phyloP scores from a whole-genome alignment of 441 rosid species.

The Metrosideros polymorpha region DNA sequence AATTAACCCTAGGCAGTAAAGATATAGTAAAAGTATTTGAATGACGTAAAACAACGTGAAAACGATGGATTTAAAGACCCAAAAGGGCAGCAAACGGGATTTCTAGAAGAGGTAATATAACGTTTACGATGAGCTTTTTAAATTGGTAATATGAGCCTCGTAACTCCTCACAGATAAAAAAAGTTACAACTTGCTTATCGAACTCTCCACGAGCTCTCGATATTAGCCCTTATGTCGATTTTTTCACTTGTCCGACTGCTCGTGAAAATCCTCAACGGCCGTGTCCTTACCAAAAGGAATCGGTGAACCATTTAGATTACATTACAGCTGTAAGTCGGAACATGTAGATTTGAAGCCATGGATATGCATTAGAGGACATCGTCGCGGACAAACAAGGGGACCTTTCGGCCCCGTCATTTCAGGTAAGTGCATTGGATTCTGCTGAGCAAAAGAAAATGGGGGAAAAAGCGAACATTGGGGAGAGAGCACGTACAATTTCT shows the following conservation, averaged over 20 bases:
- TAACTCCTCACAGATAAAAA: background rate
- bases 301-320: background rate
- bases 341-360: background rate
- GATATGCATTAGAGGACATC: background rate
- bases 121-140: background rate
- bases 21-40: background rate
- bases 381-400: background rate
- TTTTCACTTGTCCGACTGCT: background rate
- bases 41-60: background rate
- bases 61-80: background rate
- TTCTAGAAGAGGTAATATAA: background rate
- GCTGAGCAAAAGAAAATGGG: background rate
- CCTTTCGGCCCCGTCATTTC: slow-evolving; percentile 9
- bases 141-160: background rate
- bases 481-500: background rate
- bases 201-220: background rate
- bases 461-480: background rate
- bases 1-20: background rate
- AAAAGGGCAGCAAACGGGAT: background rate
- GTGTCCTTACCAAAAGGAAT: background rate
- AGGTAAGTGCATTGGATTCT: slow-evolving; percentile 14
- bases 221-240: background rate
- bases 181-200: background rate
- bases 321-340: background rate
- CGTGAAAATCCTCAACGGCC: background rate